These are phyloP conservation scores for Cucurbitaria berberidis DNA, from an alignment of 2,329 filamentous ascomycete genomes.

Conservation along the genomic window DNA sequence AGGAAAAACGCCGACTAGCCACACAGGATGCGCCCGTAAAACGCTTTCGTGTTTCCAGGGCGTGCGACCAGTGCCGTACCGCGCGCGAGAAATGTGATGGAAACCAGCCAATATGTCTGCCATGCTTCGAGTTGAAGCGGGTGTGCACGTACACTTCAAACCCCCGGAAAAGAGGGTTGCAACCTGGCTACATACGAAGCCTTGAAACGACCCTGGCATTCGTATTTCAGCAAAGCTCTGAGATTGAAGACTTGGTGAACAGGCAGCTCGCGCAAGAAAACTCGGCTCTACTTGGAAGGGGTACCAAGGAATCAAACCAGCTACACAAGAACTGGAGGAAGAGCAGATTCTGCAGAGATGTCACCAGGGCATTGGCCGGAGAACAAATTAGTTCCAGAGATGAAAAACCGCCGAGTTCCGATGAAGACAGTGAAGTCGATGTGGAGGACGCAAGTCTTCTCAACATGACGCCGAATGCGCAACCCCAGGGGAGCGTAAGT, in stretches of 20 bases:
- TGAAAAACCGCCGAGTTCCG: conserved; percentile 22
- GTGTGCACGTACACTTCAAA: conserved; percentile 73
- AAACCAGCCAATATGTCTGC: conserved; percentile 67
- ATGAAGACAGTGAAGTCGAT: conserved; percentile 33
- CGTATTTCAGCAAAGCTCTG: conserved; percentile 56
- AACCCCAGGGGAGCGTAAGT: conserved; percentile 14
- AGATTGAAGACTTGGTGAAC: conserved; percentile 64
- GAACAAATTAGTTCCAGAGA: conserved; percentile 20
- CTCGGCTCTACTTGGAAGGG: conserved; percentile 58
- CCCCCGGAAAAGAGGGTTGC: conserved; percentile 77
- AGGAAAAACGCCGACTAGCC: conserved; percentile 27
- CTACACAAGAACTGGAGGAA: conserved; percentile 68
- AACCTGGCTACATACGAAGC: conserved; percentile 60
- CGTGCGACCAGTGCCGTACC: conserved; percentile 70
- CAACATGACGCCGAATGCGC: conserved; percentile 4
- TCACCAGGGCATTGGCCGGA: conserved; percentile 65
- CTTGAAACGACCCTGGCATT: conserved; percentile 67
- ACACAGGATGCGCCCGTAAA: conserved; percentile 42
- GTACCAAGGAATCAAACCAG: conserved; percentile 59
- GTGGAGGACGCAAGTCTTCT: conserved; percentile 14
- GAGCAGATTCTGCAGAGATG: conserved; percentile 65
- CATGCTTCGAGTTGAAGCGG: conserved; percentile 67
- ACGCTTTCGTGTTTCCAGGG: conserved; percentile 69
- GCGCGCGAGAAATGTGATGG: conserved; percentile 77
- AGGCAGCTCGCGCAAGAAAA: conserved; percentile 58